Base-by-base conservation (phyloP, 257 asterid species). In the Ophiorrhiza pumila region DNA sequence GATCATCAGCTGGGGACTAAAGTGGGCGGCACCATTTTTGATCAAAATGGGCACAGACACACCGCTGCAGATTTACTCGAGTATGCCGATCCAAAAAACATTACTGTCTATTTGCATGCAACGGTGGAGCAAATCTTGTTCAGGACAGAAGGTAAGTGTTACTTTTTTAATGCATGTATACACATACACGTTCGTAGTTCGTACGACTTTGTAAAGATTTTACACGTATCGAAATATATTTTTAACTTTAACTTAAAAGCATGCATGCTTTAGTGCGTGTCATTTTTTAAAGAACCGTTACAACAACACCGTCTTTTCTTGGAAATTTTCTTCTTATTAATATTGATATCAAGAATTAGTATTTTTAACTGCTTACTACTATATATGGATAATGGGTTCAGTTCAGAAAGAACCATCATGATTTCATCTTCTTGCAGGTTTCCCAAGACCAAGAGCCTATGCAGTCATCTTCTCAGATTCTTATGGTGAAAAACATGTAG, bases 51-150 rank as follows among this genome's bases (percentile, higher is more conserved):
- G n/a, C 34, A 68, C 12, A 81, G 98, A 67, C 98, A 93, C 61
- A 84, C 91, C 0, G 89, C 97, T 15, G 98, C 98, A 0, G 97
- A 93, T 80, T 76, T 93, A 20, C 76, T 91, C 45, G 91, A 87
- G 73, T 90, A 91, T 10, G 98, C 96, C 49, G 72, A 80, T 73
- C 83, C 89, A 0, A 17, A 61, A 0, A 84, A 66, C 0, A 85
- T 89, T 27, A 73, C 68, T 1, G 85, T 93, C 35, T 76, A 76
- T 70, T 76, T 93, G 77, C 84, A 84, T 34, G 96, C 98, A 0
- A 82, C 86, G 0, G 97, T 77, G 2, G 74, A 87, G 2, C 87
- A 76, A 65, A 81, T 93, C 78, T 20, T 91, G 55, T 83, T 93
- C 82, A 62, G 14, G 29, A 60, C 76, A 1, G 49, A 81, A 72